These are phyloP conservation scores for Chalciporus pseudorubinellus DNA, from an alignment of 768 basidiomycete species.

Conservation along the genomic window DNA sequence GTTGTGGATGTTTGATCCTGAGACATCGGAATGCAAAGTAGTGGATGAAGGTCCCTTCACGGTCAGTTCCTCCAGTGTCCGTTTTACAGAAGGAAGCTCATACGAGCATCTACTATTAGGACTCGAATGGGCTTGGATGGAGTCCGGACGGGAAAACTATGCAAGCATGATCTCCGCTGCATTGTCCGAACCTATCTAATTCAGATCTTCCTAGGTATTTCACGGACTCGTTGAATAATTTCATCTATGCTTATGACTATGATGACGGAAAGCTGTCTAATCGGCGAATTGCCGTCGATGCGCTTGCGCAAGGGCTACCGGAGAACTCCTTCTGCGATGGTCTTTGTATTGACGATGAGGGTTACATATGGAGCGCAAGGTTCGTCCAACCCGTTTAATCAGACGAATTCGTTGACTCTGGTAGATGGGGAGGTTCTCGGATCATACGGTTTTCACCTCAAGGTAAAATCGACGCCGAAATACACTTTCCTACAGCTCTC, in stretches of 20 bases:
- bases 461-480: constrained; percentile 55
- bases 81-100: constrained; percentile 4
- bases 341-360: constrained; percentile 60
- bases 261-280: constrained; percentile 54
- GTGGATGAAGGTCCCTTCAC: constrained; percentile 67
- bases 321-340: constrained; percentile 60
- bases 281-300: constrained; percentile 57
- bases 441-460: constrained; percentile 53
- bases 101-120: neutral
- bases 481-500: constrained; percentile 58
- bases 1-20: constrained; percentile 59
- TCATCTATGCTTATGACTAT: constrained; percentile 59
- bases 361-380: constrained; percentile 64
- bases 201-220: constrained; percentile 51
- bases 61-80: constrained; percentile 34
- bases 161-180: constrained; percentile 9
- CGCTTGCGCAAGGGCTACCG: constrained; percentile 49
- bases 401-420: neutral
- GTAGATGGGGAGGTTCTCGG: constrained; percentile 64
- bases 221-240: constrained; percentile 64
- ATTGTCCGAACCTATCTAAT: constrained; percentile 8
- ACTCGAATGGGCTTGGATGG: constrained; percentile 23
- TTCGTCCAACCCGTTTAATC: constrained; percentile 32
- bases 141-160: constrained; percentile 20
- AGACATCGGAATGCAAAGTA: constrained; percentile 42